phyloP scores from a whole-genome alignment of 1,284 basidiomycete genomes.

The Neolentinus lepideus region DNA sequence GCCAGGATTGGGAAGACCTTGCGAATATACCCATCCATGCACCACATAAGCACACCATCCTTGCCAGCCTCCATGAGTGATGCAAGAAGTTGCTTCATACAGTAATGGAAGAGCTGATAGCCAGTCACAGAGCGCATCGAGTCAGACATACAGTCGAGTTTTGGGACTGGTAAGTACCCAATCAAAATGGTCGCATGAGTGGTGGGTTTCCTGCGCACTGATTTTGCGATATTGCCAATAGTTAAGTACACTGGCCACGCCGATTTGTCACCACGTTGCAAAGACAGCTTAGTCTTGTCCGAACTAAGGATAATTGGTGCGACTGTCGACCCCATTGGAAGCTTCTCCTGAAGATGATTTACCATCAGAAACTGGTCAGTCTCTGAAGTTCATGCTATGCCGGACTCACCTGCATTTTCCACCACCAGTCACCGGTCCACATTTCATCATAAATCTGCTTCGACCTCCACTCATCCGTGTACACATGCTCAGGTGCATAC shows the following conservation, averaged over 20 bases:
- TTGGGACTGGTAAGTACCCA: slow-evolving; percentile 28
- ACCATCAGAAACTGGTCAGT: neutral
- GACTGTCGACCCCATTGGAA: neutral
- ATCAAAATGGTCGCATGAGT: slow-evolving; percentile 25
- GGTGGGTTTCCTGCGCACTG: slow-evolving; percentile 19
- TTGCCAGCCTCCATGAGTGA: slow-evolving; percentile 14
- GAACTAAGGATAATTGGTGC: slow-evolving; percentile 23
- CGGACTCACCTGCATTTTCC: slow-evolving; percentile 16
- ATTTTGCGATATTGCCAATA: slow-evolving; percentile 30
- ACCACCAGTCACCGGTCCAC: slow-evolving; percentile 21
- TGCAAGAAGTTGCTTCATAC: slow-evolving; percentile 16
- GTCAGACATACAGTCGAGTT: slow-evolving; percentile 14
- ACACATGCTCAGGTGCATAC: slow-evolving; percentile 18
- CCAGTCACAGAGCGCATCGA: slow-evolving; percentile 6
- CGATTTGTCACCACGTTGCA: slow-evolving; percentile 26
- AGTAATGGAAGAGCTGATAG: slow-evolving; percentile 21
- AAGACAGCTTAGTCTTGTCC: slow-evolving; percentile 30
- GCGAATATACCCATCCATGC: slow-evolving; percentile 16
- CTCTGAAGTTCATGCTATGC: neutral
- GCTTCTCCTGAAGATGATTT: neutral
- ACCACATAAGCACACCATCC: slow-evolving; percentile 16
- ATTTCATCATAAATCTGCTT: slow-evolving; percentile 13
- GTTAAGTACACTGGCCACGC: slow-evolving; percentile 34
- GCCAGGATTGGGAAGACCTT: slow-evolving; percentile 17
- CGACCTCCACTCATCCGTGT: slow-evolving; percentile 7